A percentile compares a stretch with the other conserved stretches of the same genome.
phyloP scores from a whole-genome alignment of 352 stramenopile species.

The Phytophthora brassicae region DNA sequence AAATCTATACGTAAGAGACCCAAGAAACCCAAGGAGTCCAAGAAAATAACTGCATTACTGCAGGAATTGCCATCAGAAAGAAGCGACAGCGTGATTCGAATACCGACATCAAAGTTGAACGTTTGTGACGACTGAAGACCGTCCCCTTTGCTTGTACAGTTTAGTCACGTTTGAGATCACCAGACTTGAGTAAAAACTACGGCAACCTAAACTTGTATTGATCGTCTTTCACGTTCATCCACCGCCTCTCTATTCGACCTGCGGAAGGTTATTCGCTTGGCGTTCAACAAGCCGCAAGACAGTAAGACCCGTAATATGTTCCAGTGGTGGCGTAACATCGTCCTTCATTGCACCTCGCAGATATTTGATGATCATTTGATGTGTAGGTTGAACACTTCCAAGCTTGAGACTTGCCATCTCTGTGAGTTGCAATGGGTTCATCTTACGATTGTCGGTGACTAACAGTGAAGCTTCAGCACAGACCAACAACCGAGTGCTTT shows the following conservation, averaged over 20 bases:
- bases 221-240: neutral
- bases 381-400: constrained; percentile 75
- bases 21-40: no score
- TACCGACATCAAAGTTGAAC: no score
- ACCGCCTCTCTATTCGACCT: constrained; percentile 19
- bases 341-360: constrained; percentile 80
- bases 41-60: neutral
- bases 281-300: constrained; percentile 65
- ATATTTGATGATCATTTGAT: constrained; percentile 86
- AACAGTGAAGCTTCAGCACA: constrained; percentile 54
- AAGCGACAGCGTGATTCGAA: no score
- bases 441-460: constrained; percentile 52
- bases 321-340: constrained; percentile 66
- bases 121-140: no score
- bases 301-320: constrained; percentile 74
- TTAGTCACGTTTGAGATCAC: no score
- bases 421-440: constrained; percentile 70
- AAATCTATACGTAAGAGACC: neutral
- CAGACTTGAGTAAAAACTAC: no score
- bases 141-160: no score
- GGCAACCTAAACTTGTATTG: no score
- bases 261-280: constrained; percentile 54
- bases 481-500: constrained; percentile 63
- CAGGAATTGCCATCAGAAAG: neutral
- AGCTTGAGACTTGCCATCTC: constrained; percentile 79